These are phyloP conservation scores for Alternaria burnsii DNA, from an alignment of 2,329 filamentous ascomycete genomes.

Conservation along the genomic window DNA sequence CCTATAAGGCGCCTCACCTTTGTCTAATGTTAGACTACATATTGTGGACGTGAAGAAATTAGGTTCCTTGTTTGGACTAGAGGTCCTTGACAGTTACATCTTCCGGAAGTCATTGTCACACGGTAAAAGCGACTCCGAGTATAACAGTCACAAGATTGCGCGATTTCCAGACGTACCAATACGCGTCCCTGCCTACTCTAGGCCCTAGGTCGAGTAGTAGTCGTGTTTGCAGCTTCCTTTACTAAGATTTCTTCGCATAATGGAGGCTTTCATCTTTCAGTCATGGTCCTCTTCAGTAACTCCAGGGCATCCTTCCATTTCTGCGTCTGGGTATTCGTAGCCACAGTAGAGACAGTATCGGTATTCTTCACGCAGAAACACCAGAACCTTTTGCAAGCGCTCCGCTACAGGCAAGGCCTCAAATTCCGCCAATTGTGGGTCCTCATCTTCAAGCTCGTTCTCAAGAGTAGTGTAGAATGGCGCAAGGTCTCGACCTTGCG, in stretches of 20 bases:
- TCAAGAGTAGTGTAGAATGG: slow-evolving; percentile 63
- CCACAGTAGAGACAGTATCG: slow-evolving; percentile 98
- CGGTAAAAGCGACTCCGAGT: neutral
- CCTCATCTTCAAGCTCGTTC: slow-evolving; percentile 78
- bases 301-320: slow-evolving; percentile 90
- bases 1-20: neutral
- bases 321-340: slow-evolving; percentile 74
- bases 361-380: slow-evolving; percentile 74
- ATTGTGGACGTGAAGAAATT: neutral
- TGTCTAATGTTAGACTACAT: neutral
- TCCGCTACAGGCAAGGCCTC: slow-evolving; percentile 73
- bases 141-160: neutral
- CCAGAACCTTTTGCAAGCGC: slow-evolving; percentile 71
- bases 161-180: neutral
- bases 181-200: neutral
- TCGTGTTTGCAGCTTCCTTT: neutral
- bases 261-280: slow-evolving; percentile 46
- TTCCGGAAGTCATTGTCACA: neutral
- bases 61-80: neutral
- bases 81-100: neutral
- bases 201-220: neutral
- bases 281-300: slow-evolving; percentile 83
- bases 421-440: slow-evolving; percentile 82
- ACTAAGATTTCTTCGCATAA: neutral
- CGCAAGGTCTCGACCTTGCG: slow-evolving; percentile 67